Conservation (phyloP, 2,329 filamentous ascomycete species). For the Bimuria novae-zelandiae region DNA sequence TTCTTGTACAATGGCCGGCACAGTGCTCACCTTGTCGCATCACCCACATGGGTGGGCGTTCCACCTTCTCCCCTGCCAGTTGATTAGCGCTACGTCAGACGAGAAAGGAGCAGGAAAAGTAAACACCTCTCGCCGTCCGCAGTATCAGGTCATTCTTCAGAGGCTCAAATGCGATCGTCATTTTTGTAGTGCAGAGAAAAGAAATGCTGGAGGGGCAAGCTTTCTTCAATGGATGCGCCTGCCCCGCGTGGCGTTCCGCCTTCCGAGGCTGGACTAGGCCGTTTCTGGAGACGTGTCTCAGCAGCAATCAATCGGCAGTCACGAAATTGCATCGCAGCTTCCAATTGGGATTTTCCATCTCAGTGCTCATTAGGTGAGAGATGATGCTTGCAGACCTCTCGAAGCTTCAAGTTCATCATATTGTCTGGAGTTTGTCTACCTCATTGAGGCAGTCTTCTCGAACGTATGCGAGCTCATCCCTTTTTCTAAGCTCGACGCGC, state of each 20-base stretch:
- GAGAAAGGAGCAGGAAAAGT: background rate
- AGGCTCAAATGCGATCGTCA: conserved; percentile 76
- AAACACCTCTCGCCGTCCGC: conserved; percentile 80
- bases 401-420: conserved; percentile 13
- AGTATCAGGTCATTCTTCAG: conserved; percentile 92
- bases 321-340: conserved; percentile 1
- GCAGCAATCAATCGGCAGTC: background rate
- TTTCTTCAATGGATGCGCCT: conserved; percentile 14
- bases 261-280: conserved; percentile 21
- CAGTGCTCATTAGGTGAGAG: background rate
- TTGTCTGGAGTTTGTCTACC: background rate
- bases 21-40: conserved; percentile 86
- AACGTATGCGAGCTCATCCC: conserved; percentile 5
- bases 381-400: conserved; percentile 27
- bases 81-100: conserved; percentile 16
- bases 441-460: background rate
- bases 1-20: background rate
- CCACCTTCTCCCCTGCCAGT: conserved; percentile 77
- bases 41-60: conserved; percentile 95
- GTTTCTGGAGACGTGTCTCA: conserved; percentile 24
- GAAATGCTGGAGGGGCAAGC: background rate
- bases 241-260: conserved; percentile 33
- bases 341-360: background rate
- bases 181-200: conserved; percentile 46
- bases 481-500: conserved; percentile 28